Evolutionary conservation across 139 green algal genomes (phyloP).

Genomic region (Coelastrella sp.): DNA sequence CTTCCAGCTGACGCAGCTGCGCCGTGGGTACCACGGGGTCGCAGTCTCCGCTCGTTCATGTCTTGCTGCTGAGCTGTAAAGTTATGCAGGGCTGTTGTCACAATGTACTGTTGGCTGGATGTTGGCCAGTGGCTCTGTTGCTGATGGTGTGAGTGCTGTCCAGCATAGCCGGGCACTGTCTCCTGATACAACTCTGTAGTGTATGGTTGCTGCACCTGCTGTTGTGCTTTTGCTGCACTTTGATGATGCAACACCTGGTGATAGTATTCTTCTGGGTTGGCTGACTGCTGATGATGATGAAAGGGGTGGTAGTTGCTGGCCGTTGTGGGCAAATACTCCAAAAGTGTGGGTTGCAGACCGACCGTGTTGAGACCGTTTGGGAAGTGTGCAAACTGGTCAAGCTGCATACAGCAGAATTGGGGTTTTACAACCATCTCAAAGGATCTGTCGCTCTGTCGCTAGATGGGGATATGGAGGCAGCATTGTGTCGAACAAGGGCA

Average conservation of each 20-base stretch:
- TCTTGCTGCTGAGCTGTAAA: not conserved
- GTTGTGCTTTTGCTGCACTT: not conserved
- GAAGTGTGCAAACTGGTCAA: not conserved
- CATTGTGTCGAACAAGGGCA: no score
- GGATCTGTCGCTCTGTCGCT: not conserved
- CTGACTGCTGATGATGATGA: not conserved
- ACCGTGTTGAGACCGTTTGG: not conserved
- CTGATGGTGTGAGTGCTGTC: not conserved
- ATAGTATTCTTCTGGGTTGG: not conserved
- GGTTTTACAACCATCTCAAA: not conserved
- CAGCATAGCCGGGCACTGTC: not conserved
- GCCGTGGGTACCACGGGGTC: not conserved
- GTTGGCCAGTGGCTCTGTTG: not conserved
- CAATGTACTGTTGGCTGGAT: not conserved
- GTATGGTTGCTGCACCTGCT: not conserved
- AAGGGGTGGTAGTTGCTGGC: not conserved
- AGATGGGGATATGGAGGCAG: not conserved
- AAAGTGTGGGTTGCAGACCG: not conserved
- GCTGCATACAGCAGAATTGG: not conserved
- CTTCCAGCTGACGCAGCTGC: conserved; percentile 15
- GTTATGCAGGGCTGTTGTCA: not conserved
- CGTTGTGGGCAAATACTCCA: not conserved
- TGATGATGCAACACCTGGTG: not conserved
- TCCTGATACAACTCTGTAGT: not conserved
- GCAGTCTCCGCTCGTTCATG: not conserved